Evolutionary conservation across 805 yeast species (phyloP).

Genomic region (Barnettozyma californica): DNA sequence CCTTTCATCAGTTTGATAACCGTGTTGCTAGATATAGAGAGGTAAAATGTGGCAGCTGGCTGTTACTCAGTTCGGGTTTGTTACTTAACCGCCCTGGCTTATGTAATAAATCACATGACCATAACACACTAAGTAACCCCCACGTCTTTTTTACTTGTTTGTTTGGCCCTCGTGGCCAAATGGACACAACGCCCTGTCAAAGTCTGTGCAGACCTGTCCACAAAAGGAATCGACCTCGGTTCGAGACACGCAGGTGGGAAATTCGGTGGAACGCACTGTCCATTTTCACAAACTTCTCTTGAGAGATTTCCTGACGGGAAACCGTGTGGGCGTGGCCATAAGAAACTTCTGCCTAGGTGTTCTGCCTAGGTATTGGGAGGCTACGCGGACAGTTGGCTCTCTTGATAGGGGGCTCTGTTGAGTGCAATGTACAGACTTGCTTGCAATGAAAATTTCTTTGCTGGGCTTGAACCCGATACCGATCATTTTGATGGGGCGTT

Average conservation of each 20-base stretch:
- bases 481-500: slow-evolving; percentile 48
- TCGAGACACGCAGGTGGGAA: slow-evolving; percentile 43
- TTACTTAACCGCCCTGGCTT: no score
- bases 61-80: no score
- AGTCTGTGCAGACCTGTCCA: slow-evolving; percentile 29
- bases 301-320: slow-evolving; percentile 53
- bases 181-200: slow-evolving; percentile 16
- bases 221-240: slow-evolving; percentile 13
- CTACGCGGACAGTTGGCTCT: slow-evolving; percentile 52
- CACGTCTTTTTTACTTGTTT: not conserved
- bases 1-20: not conserved
- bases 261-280: slow-evolving; percentile 59
- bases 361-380: slow-evolving; percentile 40
- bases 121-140: not conserved
- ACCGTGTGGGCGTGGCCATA: slow-evolving; percentile 53
- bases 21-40: no score
- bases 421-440: slow-evolving; percentile 56
- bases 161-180: slow-evolving; percentile 21
- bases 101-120: not conserved
- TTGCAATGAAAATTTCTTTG: not conserved
- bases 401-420: slow-evolving; percentile 34
- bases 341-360: slow-evolving; percentile 30
- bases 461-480: slow-evolving; percentile 49
- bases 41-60: not conserved
- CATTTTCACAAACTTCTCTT: slow-evolving; percentile 34